Evolutionary conservation across 2,329 filamentous ascomycete genomes (phyloP).

Genomic region (Fusarium coffeatum): DNA sequence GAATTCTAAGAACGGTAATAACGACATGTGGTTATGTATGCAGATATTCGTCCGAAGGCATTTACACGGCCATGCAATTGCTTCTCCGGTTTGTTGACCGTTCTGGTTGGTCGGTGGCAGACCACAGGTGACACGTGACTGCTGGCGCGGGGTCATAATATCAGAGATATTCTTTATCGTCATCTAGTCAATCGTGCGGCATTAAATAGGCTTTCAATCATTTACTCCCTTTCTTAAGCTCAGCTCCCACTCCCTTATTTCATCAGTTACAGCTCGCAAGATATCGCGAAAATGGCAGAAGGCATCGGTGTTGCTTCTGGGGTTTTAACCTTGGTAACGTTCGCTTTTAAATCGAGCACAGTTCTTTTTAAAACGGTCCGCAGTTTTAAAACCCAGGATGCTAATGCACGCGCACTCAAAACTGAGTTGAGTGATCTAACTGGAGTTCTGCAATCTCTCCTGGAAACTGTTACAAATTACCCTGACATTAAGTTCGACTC

Average conservation of each 20-base stretch:
- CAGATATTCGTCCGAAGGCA: no score
- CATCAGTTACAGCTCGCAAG: not conserved
- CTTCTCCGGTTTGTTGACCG: no score
- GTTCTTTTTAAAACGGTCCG: conserved; percentile 29
- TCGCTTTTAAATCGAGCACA: conserved; percentile 39
- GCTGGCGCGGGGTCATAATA: not conserved
- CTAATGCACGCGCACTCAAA: conserved; percentile 54
- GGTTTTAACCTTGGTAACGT: conserved; percentile 26
- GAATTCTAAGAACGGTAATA: no score
- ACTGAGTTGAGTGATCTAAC: conserved; percentile 55
- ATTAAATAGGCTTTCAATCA: not conserved
- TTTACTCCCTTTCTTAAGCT: not conserved
- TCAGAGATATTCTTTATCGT: not conserved
- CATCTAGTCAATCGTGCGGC: not conserved
- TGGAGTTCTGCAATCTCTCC: conserved; percentile 50
- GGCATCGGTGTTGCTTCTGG: conserved; percentile 27
- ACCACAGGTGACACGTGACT: no score
- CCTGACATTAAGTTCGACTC: conserved; percentile 23
- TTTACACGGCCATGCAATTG: no score
- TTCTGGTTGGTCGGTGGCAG: no score
- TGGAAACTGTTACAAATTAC: conserved; percentile 43
- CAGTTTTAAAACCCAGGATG: conserved; percentile 29
- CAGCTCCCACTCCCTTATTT: not conserved
- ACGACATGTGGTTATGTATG: no score
- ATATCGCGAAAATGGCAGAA: conserved; percentile 34